Percentiles rank a stretch among this genome's conserved stretches.
phyloP scores from a whole-genome alignment of 495 filamentous ascomycete species.

The Penicillium goetzii region DNA sequence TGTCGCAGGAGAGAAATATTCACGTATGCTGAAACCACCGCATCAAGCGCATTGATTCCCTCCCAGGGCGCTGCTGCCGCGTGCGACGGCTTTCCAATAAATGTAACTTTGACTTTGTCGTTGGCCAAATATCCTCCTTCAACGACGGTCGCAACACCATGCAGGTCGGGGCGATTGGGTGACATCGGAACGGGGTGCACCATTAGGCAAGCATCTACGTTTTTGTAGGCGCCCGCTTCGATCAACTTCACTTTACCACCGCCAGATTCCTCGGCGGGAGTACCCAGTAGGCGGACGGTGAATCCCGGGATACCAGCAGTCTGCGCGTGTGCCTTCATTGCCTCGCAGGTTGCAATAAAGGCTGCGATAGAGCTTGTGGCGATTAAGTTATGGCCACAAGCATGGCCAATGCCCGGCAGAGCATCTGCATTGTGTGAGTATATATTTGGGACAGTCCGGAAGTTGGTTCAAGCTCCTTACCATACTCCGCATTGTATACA shows the following conservation, averaged over 20 bases:
- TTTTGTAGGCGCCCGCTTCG: slow-evolving; percentile 53
- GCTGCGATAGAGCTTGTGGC: slow-evolving; percentile 49
- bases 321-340: slow-evolving; percentile 33
- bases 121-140: slow-evolving; percentile 57
- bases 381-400: slow-evolving; percentile 55
- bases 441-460: background rate
- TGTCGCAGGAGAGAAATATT: slow-evolving; percentile 63
- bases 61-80: slow-evolving; percentile 66
- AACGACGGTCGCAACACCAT: slow-evolving; percentile 39
- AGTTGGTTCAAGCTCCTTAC: background rate
- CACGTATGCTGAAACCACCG: slow-evolving; percentile 63
- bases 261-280: slow-evolving; percentile 47
- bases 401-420: slow-evolving; percentile 51
- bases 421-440: slow-evolving; percentile 29
- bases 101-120: slow-evolving; percentile 51
- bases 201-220: slow-evolving; percentile 56
- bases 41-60: slow-evolving; percentile 69
- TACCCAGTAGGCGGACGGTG: slow-evolving; percentile 50
- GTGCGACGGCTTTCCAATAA: slow-evolving; percentile 56
- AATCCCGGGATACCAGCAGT: slow-evolving; percentile 28
- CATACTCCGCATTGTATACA: slow-evolving; percentile 64
- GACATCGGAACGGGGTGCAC: slow-evolving; percentile 53
- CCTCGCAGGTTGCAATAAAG: slow-evolving; percentile 44
- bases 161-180: slow-evolving; percentile 25
- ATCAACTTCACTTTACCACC: slow-evolving; percentile 57